Percentiles rank a stretch among this genome's conserved stretches.
phyloP scores from a whole-genome alignment of 345 rosid genomes.

The Eucalyptus urophylla region DNA sequence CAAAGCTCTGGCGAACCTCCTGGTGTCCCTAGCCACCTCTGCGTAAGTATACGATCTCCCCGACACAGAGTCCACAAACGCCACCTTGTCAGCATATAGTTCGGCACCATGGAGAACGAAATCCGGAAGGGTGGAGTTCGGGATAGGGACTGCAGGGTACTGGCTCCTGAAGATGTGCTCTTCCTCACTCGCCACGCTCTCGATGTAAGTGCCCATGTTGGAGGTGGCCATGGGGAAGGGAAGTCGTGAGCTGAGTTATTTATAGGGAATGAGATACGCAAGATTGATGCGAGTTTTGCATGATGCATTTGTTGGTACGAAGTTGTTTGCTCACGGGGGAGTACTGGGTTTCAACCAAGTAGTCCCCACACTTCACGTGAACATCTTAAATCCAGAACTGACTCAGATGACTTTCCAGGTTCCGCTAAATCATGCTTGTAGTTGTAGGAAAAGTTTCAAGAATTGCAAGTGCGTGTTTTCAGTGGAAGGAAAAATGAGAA shows the following conservation, averaged over 20 bases:
- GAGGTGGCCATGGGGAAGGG: neutral
- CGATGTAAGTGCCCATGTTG: constrained; percentile 1
- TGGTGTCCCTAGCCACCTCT: constrained; percentile 53
- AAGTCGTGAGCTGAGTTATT: neutral
- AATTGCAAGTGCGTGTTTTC: neutral
- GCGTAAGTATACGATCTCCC: constrained; percentile 63
- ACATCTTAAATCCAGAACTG: neutral
- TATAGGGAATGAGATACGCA: neutral
- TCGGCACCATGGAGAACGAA: constrained; percentile 80
- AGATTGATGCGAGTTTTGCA: neutral
- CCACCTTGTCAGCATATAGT: constrained; percentile 52
- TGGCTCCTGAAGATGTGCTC: constrained; percentile 59
- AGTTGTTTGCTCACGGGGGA: neutral
- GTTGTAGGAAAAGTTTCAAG: neutral
- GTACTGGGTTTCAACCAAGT: neutral
- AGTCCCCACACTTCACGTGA: neutral
- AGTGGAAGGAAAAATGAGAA: neutral
- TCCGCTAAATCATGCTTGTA: neutral
- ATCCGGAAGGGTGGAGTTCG: constrained; percentile 60
- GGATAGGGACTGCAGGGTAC: constrained; percentile 50
- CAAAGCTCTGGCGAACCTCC: constrained; percentile 68
- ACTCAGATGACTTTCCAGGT: neutral
- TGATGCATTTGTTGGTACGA: neutral
- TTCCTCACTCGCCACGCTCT: neutral
- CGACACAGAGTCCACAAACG: constrained; percentile 68